Base-by-base conservation (phyloP, 2,329 filamentous ascomycete species). In the Epichloe sibirici region DNA sequence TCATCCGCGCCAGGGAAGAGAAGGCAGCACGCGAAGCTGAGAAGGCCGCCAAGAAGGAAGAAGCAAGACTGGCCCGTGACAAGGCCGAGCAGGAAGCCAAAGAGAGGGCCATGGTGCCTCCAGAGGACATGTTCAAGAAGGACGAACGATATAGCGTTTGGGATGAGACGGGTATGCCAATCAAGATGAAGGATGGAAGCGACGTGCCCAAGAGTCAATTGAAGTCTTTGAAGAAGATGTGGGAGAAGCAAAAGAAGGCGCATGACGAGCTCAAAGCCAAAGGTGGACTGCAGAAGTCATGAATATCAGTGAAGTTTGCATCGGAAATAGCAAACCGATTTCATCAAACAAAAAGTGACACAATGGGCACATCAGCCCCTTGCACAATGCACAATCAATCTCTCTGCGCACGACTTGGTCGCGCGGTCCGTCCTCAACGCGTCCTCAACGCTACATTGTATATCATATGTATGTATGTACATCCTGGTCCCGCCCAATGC, bases 171-270 rank as follows among this genome's bases (percentile, higher is more conserved):
- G 90, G 90, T 0, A 56, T 95, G 57, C 90, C 91, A 2, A 86
- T 79, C 0, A 87, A 83, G 69, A 81, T 90, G 65, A 82, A 81
- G 56, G 82, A 87, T 35, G 90, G 89, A 0, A 83, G 81, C 55
- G 88, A 94, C 59, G 75, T 96, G 39, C 79, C 87, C 4, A 95
- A 95, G 74, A 86, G 78, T 55, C 79, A 82, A 63, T 63, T 71
- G 49, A 96, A 96, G 77, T 90, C 88, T 73, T 68, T 95, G 60
- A 83, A 76, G 70, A 96, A 96, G 74, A 84, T 89, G 52, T 95
- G 88, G 88, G 86, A 94, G 61, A 83, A 77, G 65, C 91, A 96
- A 73, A 93, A 90, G 76, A 94, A 91, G 76, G 67, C 79, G 54
- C 84, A 90, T 66, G 85, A 90, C 57, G 81, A 83, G 31, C 50